These are phyloP conservation scores for Paragyromitra xinjiangensis DNA, from an alignment of 495 filamentous ascomycete species.

Conservation along the genomic window DNA sequence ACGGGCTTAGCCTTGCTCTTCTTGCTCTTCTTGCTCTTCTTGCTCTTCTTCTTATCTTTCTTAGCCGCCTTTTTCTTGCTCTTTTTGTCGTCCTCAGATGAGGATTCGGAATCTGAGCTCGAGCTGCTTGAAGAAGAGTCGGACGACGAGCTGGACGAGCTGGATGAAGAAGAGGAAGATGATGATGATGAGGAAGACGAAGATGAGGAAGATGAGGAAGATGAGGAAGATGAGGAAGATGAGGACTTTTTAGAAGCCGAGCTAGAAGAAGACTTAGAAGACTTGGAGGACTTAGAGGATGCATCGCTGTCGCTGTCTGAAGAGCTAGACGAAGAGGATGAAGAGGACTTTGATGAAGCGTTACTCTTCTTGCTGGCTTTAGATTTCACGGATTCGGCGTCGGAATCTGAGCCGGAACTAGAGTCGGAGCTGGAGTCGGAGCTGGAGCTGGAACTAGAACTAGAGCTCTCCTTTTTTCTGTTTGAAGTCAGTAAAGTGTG, in stretches of 20 bases:
- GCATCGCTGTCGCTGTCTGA: constrained; percentile 20
- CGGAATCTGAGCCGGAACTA: constrained; percentile 29
- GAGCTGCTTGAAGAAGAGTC: constrained; percentile 55
- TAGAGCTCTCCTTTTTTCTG: constrained; percentile 21
- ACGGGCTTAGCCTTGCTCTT: constrained; percentile 8
- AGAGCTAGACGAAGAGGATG: constrained; percentile 28
- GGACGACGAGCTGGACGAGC: constrained; percentile 5
- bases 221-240: background rate
- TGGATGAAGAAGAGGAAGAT: constrained; percentile 6
- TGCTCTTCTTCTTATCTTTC: constrained; percentile 60
- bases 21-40: constrained; percentile 54
- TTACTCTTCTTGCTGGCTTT: constrained; percentile 12
- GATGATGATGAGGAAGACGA: background rate
- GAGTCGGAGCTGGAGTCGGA: constrained; percentile 18
- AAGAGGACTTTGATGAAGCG: constrained; percentile 13
- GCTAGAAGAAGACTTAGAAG: constrained; percentile 7
- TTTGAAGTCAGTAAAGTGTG: constrained; percentile 27
- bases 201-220: background rate
- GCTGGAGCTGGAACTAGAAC: constrained; percentile 1
- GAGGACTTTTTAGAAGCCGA: constrained; percentile 21
- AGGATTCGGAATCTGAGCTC: constrained; percentile 59
- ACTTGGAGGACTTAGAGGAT: constrained; percentile 33
- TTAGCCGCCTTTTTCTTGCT: constrained; percentile 29
- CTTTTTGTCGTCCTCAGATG: constrained; percentile 42
- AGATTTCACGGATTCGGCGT: constrained; percentile 19